Base-by-base conservation (phyloP, 2,329 filamentous ascomycete genomes). In the Fusarium zealandicum region DNA sequence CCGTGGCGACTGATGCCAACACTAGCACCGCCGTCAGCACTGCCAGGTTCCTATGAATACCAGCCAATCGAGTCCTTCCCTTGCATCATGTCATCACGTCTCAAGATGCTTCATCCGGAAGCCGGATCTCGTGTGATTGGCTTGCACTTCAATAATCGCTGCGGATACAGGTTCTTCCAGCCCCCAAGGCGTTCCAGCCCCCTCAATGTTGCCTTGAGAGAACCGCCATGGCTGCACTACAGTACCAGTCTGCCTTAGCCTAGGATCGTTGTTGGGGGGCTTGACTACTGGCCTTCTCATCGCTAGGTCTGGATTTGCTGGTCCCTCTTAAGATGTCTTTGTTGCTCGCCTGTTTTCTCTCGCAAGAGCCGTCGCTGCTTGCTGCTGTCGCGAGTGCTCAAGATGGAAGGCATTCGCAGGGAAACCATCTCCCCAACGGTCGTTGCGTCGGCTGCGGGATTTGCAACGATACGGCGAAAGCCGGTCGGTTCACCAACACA, bases 1-100 rank as follows among this genome's bases (percentile, higher is more conserved):
- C 32, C 18, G 25, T 43, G 41, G 22, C 27, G n/a, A 30, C 42
- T 38, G 30, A 48, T 33, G 53, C 44, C 20, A 53, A 25, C 22
- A 25, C 22, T 25, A 13, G 27, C 12, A n/a, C 30, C 32, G 18
- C 11, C 22, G 33, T 49, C 48, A 57, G 43, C 56, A 50, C 40
- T 31, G 47, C 48, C 41, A 35, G 18, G 40, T 51, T 47, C 38
- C 54, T 50, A 56, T 59, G 30, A 56, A 47, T 43, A 39, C 33
- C 28, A 28, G 41, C 63, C 61, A 66, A 66, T 64, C 14, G 25
- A 27, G 37, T n/a, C 12, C 6, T 5, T n/a, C 22, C 18, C 17
- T 38, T 14, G n/a, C 14, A 37, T 54, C 31, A 32, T 39, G 20
- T 54, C 42, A 54, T 38, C 42, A 45, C 6, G 11, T 48, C 27